Evolutionary conservation across 2,329 filamentous ascomycete species (phyloP), one percentile per base, ranked within the genome.

Genomic region (Botrytis aclada): DNA sequence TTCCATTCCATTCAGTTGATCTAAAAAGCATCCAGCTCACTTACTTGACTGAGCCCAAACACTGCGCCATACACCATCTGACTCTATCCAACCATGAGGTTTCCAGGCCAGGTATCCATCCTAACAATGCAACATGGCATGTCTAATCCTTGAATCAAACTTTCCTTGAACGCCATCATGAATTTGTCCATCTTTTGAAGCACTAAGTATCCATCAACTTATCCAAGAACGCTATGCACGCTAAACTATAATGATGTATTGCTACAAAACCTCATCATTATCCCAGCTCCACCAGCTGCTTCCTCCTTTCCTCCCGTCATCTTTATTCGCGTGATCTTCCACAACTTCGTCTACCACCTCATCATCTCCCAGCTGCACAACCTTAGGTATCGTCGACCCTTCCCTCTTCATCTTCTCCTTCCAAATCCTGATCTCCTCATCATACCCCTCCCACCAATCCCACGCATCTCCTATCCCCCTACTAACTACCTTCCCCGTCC

Each of bases 401-500:
- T 56, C n/a, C n/a, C 18, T 43, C 47, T 25, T 56, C 51, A 51
- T 32, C 18, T 56, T 32, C 58, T 71, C 69, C 20, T 71, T 37
- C 69, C 60, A 63, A 64, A 54, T 51, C 25, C 39, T 56, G 37
- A 45, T 61, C 34, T 58, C 43, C 20, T 69, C 65, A 32, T 69
- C 65, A 32, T 56, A 67, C 18, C 56, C 67, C 39, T 70, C 34
- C 63, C 64, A 69, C 58, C 70, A 60, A 54, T 72, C 56, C 43
- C 47, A 71, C 14, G 74, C 58, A 29, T 61, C 51, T 10, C 54
- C 54, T 20, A 71, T 20, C 1, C 63, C 45, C 18, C 70, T 29
- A 58, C 76, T 77, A n/a, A 74, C 71, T 20, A 76, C 66, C 32
- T 75, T 62, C 4, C 79, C 79, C 14, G 83, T 78, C 88, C 88